Percentiles rank a stretch among this genome's conserved stretches.
Evolutionary conservation across 352 stramenopile genomes (phyloP).

Genomic region (Globisporangium iwayamae): DNA sequence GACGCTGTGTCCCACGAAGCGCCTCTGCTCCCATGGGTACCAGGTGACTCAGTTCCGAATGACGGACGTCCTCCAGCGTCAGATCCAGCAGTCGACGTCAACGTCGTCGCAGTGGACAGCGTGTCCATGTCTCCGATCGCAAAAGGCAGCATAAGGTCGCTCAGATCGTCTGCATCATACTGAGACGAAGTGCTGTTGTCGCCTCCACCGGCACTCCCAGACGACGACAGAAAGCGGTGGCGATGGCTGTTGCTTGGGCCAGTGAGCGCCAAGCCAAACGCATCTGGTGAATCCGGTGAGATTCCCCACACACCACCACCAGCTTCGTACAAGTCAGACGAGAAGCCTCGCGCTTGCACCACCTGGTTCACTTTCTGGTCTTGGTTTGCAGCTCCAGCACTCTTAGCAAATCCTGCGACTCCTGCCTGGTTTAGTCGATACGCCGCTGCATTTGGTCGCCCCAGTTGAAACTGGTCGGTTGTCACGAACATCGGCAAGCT

Average conservation of each 20-base stretch:
- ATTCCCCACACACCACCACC: constrained; percentile 56
- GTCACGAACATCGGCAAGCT: constrained; percentile 54
- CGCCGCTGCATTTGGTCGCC: constrained; percentile 14
- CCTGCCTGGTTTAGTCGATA: constrained; percentile 4
- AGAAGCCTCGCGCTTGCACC: constrained; percentile 44
- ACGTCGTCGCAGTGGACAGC: constrained; percentile 37
- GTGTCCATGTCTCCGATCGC: constrained; percentile 40
- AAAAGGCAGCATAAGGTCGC: constrained; percentile 66
- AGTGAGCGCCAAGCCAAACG: constrained; percentile 53
- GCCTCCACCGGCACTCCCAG: constrained; percentile 17
- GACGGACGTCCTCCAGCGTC: constrained; percentile 12
- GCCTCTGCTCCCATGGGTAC: constrained; percentile 9
- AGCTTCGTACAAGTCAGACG: constrained; percentile 59
- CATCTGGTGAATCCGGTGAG: constrained; percentile 61
- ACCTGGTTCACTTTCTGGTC: constrained; percentile 8
- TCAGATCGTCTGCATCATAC: constrained; percentile 23
- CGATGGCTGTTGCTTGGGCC: constrained; percentile 26
- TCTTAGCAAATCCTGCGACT: constrained; percentile 12
- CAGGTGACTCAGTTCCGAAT: constrained; percentile 19
- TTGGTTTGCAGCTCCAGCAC: constrained; percentile 12
- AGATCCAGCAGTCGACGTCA: constrained; percentile 38
- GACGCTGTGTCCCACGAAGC: constrained; percentile 51
- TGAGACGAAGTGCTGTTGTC: constrained; percentile 19
- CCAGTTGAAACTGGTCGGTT: constrained; percentile 43
- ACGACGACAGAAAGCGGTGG: constrained; percentile 42